Evolutionary conservation across 805 yeast species (phyloP), one percentile per base, ranked within the genome.

Genomic region (Helenozyma rhizophorensis): DNA sequence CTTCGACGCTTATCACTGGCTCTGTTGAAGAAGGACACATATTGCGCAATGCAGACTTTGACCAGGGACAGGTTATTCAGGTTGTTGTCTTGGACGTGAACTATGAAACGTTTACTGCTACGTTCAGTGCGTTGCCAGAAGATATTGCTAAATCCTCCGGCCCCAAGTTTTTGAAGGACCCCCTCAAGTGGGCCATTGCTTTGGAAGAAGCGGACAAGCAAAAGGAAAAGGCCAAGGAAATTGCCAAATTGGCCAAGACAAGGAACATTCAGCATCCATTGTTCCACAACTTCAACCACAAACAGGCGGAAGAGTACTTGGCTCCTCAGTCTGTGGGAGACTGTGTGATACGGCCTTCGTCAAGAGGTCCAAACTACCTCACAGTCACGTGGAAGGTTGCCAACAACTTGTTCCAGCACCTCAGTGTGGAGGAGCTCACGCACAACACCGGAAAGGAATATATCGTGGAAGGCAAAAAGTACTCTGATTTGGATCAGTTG

Each of bases 361-460:
- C 95, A 8, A 78, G 80, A 42, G 98, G 98, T 26, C 70, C 75
- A 28, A 84, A 86, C 42, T 96, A 80, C 58, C 70, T 93, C 47
- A 88, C 96, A 2, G 80, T 90, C 25, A 90, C 99, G 0, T 93
- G 97, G 97, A 93, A 93, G 56, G 89, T 93, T 28, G 93, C 85
- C 39, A 90, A 85, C 53, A 83, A 81, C 54, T 63, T 90, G 41
- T 93, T 83, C 62, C 97, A 93, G 56, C 97, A 93, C 56, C 66
- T 93, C 43, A 93, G 88, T 47, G 83, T 93, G 28, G 68, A 79
- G 41, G 97, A 93, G 59, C 71, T 73, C 28, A 79, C 72, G 28
- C 78, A 78, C 50, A 80, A 74, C 32, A 77, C 75, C 40, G 87
- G 83, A 21, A 64, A 62, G 38, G 66, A 62, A 40, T 74, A 60